Conservation (phyloP, 2,329 filamentous ascomycete genomes). For the Diaporthe citriasiana region DNA sequence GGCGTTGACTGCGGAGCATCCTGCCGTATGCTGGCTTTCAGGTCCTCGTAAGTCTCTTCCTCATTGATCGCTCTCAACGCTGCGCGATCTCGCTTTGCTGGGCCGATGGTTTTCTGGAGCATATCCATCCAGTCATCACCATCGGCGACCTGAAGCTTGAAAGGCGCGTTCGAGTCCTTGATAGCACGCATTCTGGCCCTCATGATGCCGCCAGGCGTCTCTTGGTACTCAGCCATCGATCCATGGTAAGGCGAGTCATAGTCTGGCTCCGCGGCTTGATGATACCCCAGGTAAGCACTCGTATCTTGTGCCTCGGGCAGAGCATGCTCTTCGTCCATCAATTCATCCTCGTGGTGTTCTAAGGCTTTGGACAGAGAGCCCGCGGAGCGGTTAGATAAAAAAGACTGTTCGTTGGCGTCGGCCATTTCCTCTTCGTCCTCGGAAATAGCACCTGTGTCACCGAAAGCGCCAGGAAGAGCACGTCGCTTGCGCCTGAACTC, state of each 20-base stretch:
- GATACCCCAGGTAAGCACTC: conserved; percentile 80
- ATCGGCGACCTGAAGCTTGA: conserved; percentile 72
- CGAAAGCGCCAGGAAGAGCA: conserved; percentile 85
- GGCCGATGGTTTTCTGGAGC: conserved; percentile 92
- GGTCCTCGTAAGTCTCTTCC: conserved; percentile 67
- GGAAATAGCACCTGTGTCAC: conserved; percentile 68
- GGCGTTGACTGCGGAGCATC: conserved; percentile 51
- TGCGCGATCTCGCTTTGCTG: conserved; percentile 90
- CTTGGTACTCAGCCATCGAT: conserved; percentile 58
- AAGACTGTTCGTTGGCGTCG: conserved; percentile 74
- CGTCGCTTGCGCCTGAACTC: conserved; percentile 65
- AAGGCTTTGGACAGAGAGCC: conserved; percentile 78
- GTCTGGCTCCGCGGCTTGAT: conserved; percentile 82
- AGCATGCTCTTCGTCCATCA: conserved; percentile 83
- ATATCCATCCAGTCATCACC: conserved; percentile 95
- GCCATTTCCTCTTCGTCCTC: conserved; percentile 68
- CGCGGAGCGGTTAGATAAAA: conserved; percentile 94
- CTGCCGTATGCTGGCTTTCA: conserved; percentile 50
- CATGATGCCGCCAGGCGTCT: conserved; percentile 73
- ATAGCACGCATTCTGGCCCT: conserved; percentile 74
- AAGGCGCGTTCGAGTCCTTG: conserved; percentile 71
- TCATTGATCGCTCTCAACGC: conserved; percentile 74
- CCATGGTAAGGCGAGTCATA: conserved; percentile 67
- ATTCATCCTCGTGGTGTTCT: conserved; percentile 74
- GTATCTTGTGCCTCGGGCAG: conserved; percentile 78